Base-by-base conservation (phyloP, 805 yeast species). In the Kodamaea kaohsiungensis region DNA sequence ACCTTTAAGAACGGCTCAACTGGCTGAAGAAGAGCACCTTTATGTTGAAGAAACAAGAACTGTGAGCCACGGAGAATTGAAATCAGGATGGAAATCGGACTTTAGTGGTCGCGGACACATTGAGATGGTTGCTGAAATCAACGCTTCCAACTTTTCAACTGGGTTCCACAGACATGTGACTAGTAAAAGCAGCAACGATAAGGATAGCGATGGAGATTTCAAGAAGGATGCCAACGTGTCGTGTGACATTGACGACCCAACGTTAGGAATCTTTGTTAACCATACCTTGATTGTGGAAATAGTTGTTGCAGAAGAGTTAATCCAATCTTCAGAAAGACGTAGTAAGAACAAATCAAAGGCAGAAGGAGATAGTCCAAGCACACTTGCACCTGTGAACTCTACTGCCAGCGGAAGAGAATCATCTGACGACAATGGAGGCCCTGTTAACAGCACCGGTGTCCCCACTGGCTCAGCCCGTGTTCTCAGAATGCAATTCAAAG, bases 401-500 rank as follows among this genome's bases (percentile, higher is more conserved):
- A 51, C 61, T 6, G 48, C 59, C 16, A 45, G 49, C 16, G 38
- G 42, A 5, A 17, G n/a, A 16, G 27, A 27, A 7, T 64, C 72
- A 6, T 52, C 51, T 18, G 59, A 60, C 10, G 49, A 16, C 27
- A 46, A 43, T 35, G 33, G 51, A n/a, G 45, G 25, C 19, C 79
- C 75, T 49, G 75, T 72, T 52, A 64, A 78, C 55, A 60, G 75
- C 27, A 76, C 82, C 15, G 91, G 92, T 47, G 82, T 88, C 0
- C 92, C 96, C 1, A 95, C 98, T 0, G 99, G 99, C 13, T 89
- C 96, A 3, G 99, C 99, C 0, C 77, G 99, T 48, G 96, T 95
- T 1, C 75, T 95, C 56, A 76, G 98, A 59, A 95, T 95, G 98
- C 97, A 92, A 69, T 93, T 95, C 72, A 87, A 88, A 59, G 63